Evolutionary conservation across 768 basidiomycete genomes (phyloP), one percentile per base, ranked within the genome.

Genomic region (Gymnopilus dilepis): DNA sequence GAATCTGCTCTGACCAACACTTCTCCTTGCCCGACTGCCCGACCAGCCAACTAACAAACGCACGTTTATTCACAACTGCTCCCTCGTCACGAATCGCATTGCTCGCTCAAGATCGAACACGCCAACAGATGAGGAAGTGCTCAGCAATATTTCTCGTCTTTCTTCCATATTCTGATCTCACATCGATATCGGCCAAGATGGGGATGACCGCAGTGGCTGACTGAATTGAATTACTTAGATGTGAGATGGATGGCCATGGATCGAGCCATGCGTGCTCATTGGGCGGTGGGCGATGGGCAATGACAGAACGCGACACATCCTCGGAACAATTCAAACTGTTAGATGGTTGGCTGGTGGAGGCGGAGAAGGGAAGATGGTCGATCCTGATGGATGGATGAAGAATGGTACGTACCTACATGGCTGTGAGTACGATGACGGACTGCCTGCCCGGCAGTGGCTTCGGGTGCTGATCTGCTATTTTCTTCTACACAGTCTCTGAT

Each of bases 121-220:
- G n/a, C n/a, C n/a, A 28, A 48, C 13, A n/a, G 3, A 30, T 21
- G 43, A 47, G 15, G 34, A 11, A 37, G 28, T 28, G 47, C 47
- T 30, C 47, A 30, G 47, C n/a, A 30, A 30, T 31, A 30, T 28
- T 17, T 26, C 26, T 48, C 4, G 4, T n/a, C 40, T 41, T 41
- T 41, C 40, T 41, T 41, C 40, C 40, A 6, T 41, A 41, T 17
- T 26, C 47, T 50, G 47, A 50, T 50, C 12, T 28, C 26, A 13
- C 47, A 50, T 50, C 47, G 47, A 50, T 50, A 50, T 50, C 47
- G 47, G 47, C 47, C 28, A 28, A 28, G 28, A 30, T 50, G 47
- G 11, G n/a, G 17, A 6, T n/a, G 47, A n/a, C n/a, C n/a, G n/a
- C n/a, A n/a, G n/a, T n/a, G n/a, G n/a, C n/a, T n/a, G n/a, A n/a